A percentile compares a stretch with the other conserved stretches of the same genome.
phyloP scores from a whole-genome alignment of 345 rosid genomes.

The Aquilaria malaccensis region DNA sequence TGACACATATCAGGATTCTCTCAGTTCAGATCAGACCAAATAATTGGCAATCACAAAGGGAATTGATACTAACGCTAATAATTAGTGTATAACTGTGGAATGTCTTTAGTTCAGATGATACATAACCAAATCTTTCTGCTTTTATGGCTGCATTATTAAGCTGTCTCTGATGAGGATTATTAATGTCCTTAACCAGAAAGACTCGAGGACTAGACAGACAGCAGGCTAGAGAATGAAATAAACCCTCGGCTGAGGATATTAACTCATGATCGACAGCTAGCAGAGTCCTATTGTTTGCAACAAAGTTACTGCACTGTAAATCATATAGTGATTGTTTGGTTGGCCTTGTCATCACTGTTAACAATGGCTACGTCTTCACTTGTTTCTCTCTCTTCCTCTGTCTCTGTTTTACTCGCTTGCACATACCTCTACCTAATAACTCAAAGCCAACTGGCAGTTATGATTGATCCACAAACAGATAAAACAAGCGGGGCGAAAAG shows the following conservation, averaged over 20 bases:
- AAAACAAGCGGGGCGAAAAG: slow-evolving; percentile 24
- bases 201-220: too few species aligned
- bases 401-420: slow-evolving; percentile 10
- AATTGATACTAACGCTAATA: too few species aligned
- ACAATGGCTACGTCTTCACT: slow-evolving; percentile 11
- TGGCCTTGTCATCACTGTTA: slow-evolving; percentile 14
- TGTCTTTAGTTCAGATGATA: too few species aligned
- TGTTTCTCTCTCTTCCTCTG: neutral
- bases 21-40: neutral
- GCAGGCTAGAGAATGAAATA: too few species aligned
- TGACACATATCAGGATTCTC: neutral
- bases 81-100: too few species aligned
- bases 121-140: too few species aligned
- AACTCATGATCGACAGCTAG: too few species aligned
- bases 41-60: neutral
- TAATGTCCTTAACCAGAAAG: too few species aligned
- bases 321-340: slow-evolving; percentile 14
- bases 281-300: neutral
- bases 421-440: neutral
- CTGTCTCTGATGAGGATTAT: too few species aligned
- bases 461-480: slow-evolving; percentile 35
- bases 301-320: slow-evolving; percentile 14
- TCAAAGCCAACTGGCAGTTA: slow-evolving; percentile 58
- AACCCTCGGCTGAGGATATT: too few species aligned
- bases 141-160: too few species aligned